phyloP scores from a whole-genome alignment of 2,329 filamentous ascomycete genomes.

The Emergomyces orientalis region DNA sequence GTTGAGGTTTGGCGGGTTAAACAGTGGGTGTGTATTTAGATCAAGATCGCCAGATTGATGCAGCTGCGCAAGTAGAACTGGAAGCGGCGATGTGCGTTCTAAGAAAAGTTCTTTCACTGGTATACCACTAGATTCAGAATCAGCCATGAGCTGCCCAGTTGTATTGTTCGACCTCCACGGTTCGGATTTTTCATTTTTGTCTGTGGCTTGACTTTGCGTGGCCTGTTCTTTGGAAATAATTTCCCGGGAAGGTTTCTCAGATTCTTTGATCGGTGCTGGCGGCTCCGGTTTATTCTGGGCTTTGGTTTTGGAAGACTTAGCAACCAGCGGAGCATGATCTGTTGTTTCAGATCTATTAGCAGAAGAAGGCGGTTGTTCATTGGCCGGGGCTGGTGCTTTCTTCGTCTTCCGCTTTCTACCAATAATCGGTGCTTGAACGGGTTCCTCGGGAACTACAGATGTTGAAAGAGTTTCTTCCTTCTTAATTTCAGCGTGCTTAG shows the following conservation, averaged over 20 bases:
- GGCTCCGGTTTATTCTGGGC: constrained; percentile 3
- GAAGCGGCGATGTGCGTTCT: constrained; percentile 32
- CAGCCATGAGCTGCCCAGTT: constrained; percentile 31
- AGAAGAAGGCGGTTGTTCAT: not conserved
- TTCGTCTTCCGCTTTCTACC: constrained; percentile 53
- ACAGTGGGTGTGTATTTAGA: constrained; percentile 31
- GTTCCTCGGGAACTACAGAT: constrained; percentile 38
- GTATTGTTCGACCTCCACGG: constrained; percentile 34
- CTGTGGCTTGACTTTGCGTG: constrained; percentile 4
- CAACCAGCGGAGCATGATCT: not conserved
- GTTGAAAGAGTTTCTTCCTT: constrained; percentile 31
- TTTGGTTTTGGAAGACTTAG: constrained; percentile 8
- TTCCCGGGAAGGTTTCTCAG: constrained; percentile 15
- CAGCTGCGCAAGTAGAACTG: constrained; percentile 31
- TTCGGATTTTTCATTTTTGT: constrained; percentile 20
- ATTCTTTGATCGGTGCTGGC: not conserved
- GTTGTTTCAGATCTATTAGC: constrained; percentile 12
- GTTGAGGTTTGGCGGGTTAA: constrained; percentile 34
- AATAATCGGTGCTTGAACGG: constrained; percentile 52
- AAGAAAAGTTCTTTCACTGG: constrained; percentile 34
- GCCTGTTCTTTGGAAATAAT: constrained; percentile 19
- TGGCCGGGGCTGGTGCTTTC: constrained; percentile 29
- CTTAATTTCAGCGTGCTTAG: constrained; percentile 38
- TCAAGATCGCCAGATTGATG: constrained; percentile 31
- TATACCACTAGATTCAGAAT: constrained; percentile 28